Evolutionary conservation across 495 filamentous ascomycete species (phyloP).

Genomic region (Gamarada debralockiae): DNA sequence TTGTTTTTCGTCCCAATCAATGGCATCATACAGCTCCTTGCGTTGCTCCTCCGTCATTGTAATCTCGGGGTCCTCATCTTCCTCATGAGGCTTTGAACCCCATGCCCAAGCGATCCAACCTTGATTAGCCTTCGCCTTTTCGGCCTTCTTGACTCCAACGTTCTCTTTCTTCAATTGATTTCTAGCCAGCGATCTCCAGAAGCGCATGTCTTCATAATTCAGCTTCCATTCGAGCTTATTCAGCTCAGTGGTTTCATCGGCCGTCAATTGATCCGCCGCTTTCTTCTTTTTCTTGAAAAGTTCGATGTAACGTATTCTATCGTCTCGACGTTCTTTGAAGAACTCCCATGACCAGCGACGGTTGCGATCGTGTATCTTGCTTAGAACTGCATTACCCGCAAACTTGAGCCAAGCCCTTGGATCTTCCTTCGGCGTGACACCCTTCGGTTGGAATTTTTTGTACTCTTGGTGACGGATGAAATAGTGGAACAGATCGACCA

Average conservation of each 20-base stretch:
- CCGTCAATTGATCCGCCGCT: slow-evolving; percentile 69
- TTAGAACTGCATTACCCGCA: slow-evolving; percentile 80
- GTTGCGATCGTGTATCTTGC: slow-evolving; percentile 92
- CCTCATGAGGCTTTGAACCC: slow-evolving; percentile 66
- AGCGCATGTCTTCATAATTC: slow-evolving; percentile 91
- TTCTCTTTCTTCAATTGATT: slow-evolving; percentile 96
- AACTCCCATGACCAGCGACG: slow-evolving; percentile 90
- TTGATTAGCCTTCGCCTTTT: slow-evolving; percentile 49
- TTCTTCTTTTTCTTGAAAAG: slow-evolving; percentile 80
- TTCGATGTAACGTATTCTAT: slow-evolving; percentile 83
- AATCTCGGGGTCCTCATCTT: slow-evolving; percentile 62
- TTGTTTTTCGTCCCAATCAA: slow-evolving; percentile 97
- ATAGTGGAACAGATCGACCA: slow-evolving; percentile 96
- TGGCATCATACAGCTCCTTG: slow-evolving; percentile 93
- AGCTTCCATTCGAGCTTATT: slow-evolving; percentile 80
- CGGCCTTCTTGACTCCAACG: slow-evolving; percentile 64
- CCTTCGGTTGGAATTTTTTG: slow-evolving; percentile 87
- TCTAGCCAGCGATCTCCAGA: slow-evolving; percentile 91
- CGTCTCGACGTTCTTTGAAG: slow-evolving; percentile 86
- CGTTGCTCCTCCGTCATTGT: slow-evolving; percentile 92
- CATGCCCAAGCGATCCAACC: slow-evolving; percentile 88
- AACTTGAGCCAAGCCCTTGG: slow-evolving; percentile 89
- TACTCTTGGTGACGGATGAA: slow-evolving; percentile 98
- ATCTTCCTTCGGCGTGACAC: slow-evolving; percentile 77
- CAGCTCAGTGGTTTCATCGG: slow-evolving; percentile 67